Conservation (phyloP, 139 green algal genomes). For the Ettlia oleoabundans region DNA sequence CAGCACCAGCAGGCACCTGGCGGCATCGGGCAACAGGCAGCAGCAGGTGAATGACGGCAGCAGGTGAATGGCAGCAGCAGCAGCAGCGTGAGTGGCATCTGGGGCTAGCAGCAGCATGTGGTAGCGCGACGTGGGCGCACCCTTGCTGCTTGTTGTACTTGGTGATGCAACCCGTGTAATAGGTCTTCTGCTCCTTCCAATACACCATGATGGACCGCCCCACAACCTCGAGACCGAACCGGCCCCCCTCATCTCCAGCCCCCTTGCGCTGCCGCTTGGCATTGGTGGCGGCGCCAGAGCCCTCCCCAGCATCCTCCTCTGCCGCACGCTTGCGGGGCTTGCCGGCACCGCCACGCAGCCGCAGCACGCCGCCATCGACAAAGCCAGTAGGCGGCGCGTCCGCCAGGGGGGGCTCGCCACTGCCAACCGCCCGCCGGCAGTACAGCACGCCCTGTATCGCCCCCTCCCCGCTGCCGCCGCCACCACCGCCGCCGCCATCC, state of each 20-base stretch:
- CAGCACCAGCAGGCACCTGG: too few relatives aligned
- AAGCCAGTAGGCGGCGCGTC: neutral
- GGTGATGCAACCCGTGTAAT: constrained; percentile 21
- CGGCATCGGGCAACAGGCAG: too few relatives aligned
- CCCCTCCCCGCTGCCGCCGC: neutral
- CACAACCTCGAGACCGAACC: constrained; percentile 6
- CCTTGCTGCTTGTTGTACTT: neutral
- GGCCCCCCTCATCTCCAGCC: neutral
- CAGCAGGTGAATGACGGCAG: too few relatives aligned
- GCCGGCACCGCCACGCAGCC: constrained; percentile 12
- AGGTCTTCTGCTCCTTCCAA: constrained; percentile 41
- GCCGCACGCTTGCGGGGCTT: constrained; percentile 3
- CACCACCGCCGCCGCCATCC: neutral
- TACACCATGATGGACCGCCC: constrained; percentile 34
- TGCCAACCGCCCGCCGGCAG: neutral
- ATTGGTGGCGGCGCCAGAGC: neutral
- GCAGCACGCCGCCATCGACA: constrained; percentile 12
- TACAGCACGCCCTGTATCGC: neutral
- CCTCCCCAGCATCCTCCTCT: neutral
- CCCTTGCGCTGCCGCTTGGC: neutral
- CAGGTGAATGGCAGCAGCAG: neutral
- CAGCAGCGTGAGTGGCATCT: too few relatives aligned
- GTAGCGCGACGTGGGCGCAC: neutral
- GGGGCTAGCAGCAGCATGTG: too few relatives aligned
- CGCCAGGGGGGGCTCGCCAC: neutral